These are phyloP conservation scores for Trichoderma afroharzianum DNA, from an alignment of 2,329 filamentous ascomycete genomes.

Conservation along the genomic window DNA sequence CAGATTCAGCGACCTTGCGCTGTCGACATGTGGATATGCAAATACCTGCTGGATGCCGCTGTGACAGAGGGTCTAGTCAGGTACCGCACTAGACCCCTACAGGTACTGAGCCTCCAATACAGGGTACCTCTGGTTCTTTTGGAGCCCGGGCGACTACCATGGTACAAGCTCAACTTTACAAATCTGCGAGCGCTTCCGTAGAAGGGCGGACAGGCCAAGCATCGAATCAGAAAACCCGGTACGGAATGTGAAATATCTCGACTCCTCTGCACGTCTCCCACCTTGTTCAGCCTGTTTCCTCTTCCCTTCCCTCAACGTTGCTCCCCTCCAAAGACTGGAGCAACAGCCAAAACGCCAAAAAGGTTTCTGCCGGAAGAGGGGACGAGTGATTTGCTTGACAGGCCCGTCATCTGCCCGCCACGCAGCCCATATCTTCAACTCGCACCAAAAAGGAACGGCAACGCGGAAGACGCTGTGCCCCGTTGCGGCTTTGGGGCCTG, in stretches of 20 bases:
- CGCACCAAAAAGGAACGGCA: not conserved
- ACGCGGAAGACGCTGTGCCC: not conserved
- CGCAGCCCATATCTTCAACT: not conserved
- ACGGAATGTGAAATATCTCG: not conserved
- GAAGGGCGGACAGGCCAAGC: not conserved
- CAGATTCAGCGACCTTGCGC: not conserved
- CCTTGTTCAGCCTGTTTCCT: not conserved
- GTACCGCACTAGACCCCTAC: not conserved
- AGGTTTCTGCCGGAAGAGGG: not conserved
- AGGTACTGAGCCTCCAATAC: not conserved
- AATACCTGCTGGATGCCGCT: not conserved
- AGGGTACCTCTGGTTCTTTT: conserved; percentile 1
- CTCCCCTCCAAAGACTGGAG: no score
- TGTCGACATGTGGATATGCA: not conserved
- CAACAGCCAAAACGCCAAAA: not conserved
- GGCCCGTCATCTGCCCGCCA: not conserved
- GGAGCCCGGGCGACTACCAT: not conserved
- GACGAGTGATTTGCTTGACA: not conserved
- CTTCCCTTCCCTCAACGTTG: not conserved
- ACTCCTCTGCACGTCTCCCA: not conserved
- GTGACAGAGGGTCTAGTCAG: not conserved
- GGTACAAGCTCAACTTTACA: not conserved
- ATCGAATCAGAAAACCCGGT: not conserved
- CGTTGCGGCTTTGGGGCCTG: not conserved
- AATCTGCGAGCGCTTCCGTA: not conserved